Conservation (phyloP, 768 basidiomycete genomes). For the Plicaturopsis crispa region DNA sequence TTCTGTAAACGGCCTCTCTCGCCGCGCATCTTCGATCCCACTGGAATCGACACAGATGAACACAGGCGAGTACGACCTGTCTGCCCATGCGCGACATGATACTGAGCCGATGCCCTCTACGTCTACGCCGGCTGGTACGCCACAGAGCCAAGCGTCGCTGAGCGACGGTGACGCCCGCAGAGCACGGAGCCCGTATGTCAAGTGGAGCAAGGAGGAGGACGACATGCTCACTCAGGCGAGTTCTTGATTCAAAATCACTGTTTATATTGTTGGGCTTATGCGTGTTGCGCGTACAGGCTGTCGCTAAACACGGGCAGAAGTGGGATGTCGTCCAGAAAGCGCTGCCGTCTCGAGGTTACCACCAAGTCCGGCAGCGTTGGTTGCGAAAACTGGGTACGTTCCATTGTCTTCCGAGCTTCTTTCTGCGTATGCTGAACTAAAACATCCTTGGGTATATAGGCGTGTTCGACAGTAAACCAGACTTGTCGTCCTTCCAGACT, state of each 20-base stretch:
- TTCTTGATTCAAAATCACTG: background rate
- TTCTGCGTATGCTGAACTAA: too few relatives aligned
- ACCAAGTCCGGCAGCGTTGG: slow-evolving; percentile 37
- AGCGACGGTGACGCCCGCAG: too few relatives aligned
- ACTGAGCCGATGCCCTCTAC: too few relatives aligned
- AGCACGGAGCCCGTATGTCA: slow-evolving; percentile 31
- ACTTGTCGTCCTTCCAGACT: slow-evolving; percentile 24
- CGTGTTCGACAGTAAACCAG: slow-evolving; percentile 28
- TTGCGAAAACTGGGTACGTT: slow-evolving; percentile 28
- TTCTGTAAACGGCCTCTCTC: too few relatives aligned
- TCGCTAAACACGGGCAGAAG: slow-evolving; percentile 29
- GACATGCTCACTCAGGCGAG: slow-evolving; percentile 29
- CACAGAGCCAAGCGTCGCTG: too few relatives aligned
- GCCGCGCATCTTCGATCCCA: too few relatives aligned
- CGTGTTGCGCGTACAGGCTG: slow-evolving; percentile 19
- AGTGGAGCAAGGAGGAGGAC: slow-evolving; percentile 36
- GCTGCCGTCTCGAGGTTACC: slow-evolving; percentile 30
- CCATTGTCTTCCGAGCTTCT: too few relatives aligned
- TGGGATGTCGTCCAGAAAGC: slow-evolving; percentile 34
- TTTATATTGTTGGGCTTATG: background rate
- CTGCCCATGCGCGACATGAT: too few relatives aligned
- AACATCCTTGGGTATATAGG: too few relatives aligned
- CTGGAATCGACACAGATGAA: too few relatives aligned
- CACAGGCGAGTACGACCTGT: too few relatives aligned
- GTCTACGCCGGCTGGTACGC: too few relatives aligned